phyloP scores from a whole-genome alignment of 2,329 filamentous ascomycete species.

The Trichophyton mentagrophytes region DNA sequence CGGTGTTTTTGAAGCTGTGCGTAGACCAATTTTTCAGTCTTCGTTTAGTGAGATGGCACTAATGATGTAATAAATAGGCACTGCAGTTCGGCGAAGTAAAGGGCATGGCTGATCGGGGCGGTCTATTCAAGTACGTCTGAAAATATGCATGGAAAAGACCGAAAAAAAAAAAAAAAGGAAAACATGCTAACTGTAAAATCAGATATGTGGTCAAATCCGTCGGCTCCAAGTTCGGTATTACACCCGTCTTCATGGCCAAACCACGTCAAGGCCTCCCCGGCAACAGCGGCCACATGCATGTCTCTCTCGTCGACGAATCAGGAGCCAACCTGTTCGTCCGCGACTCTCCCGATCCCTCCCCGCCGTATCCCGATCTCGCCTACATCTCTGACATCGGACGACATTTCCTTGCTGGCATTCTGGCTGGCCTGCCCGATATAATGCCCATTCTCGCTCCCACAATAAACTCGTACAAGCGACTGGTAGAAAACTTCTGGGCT shows the following conservation, averaged over 20 bases:
- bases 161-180: background rate
- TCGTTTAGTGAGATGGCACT: background rate
- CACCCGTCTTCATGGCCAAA: slow-evolving; percentile 98
- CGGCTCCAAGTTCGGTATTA: slow-evolving; percentile 76
- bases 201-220: slow-evolving; percentile 80
- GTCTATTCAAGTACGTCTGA: slow-evolving; percentile 64
- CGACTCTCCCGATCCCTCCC: slow-evolving; percentile 55
- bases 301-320: slow-evolving; percentile 69
- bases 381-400: slow-evolving; percentile 77
- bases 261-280: slow-evolving; percentile 80
- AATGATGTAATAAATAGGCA: slow-evolving; percentile 35
- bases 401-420: slow-evolving; percentile 81
- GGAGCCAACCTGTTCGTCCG: slow-evolving; percentile 77
- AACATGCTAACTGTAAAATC: slow-evolving; percentile 3
- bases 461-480: slow-evolving; percentile 92
- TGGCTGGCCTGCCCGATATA: slow-evolving; percentile 80
- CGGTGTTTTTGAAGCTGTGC: slow-evolving; percentile 81
- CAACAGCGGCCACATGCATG: slow-evolving; percentile 91
- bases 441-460: slow-evolving; percentile 94
- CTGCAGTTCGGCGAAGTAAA: slow-evolving; percentile 79
- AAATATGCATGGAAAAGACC: background rate
- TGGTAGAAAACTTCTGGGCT: slow-evolving; percentile 99
- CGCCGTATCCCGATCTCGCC: slow-evolving; percentile 61
- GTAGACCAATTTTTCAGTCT: slow-evolving; percentile 14
- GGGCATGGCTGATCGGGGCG: slow-evolving; percentile 82